A percentile compares a stretch with the other conserved stretches of the same genome.
These are phyloP conservation scores for Fonsecaea pugnacius DNA, from an alignment of 2,329 filamentous ascomycete species.

Conservation along the genomic window DNA sequence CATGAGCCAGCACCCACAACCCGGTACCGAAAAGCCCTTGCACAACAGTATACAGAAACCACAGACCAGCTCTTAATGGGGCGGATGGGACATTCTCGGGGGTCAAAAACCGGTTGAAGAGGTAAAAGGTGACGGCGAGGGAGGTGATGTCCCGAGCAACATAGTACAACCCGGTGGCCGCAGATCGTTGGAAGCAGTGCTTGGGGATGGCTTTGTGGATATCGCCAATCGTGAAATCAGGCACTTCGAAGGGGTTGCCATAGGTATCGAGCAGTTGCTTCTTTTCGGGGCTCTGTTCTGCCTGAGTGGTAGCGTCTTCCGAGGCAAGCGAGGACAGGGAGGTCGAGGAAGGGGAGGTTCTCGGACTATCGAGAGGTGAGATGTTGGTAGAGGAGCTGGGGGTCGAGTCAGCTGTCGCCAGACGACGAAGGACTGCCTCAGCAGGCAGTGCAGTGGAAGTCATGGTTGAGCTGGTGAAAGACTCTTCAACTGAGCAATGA, in stretches of 20 bases:
- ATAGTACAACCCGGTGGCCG: conserved; percentile 74
- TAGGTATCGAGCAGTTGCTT: conserved; percentile 79
- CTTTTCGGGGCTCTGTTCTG: conserved; percentile 46
- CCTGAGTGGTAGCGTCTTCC: conserved; percentile 53
- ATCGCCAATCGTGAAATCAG: conserved; percentile 96
- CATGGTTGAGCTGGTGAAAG: conserved; percentile 41
- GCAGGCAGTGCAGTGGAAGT: conserved; percentile 57
- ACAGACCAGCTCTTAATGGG: conserved; percentile 67
- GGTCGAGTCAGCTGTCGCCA: conserved; percentile 60
- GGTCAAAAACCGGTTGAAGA: conserved; percentile 89
- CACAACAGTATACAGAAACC: conserved; percentile 73
- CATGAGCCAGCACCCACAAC: conserved; percentile 94
- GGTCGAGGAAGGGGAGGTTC: conserved; percentile 75
- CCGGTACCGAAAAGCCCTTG: conserved; percentile 95
- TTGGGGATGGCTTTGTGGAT: conserved; percentile 96
- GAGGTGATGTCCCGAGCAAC: conserved; percentile 78
- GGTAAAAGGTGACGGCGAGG: conserved; percentile 76
- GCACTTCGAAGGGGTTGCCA: conserved; percentile 90
- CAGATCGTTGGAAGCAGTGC: conserved; percentile 93
- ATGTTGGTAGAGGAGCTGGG: conserved; percentile 57
- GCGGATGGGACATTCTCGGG: conserved; percentile 77
- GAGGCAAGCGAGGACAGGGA: conserved; percentile 89
- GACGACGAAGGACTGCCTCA: conserved; percentile 57
- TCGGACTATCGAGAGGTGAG: conserved; percentile 64
- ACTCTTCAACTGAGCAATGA: not conserved